phyloP scores from a whole-genome alignment of 129 eudicot species.

The Helichrysum umbraculigerum region DNA sequence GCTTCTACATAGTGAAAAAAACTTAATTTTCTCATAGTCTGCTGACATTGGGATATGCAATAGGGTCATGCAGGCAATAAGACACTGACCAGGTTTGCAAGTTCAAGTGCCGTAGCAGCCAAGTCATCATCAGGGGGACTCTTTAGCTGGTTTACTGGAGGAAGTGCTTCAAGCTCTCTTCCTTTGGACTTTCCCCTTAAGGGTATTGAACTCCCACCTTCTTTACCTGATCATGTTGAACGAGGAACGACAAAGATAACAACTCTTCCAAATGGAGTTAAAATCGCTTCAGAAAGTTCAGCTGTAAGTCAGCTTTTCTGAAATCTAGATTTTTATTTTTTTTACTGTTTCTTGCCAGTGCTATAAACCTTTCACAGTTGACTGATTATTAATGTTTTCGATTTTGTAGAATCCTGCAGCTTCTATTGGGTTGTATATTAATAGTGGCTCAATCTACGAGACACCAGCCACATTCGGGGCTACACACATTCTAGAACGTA shows the following conservation, averaged over 20 bases:
- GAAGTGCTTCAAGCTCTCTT: conserved; percentile 44
- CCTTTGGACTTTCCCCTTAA: conserved; percentile 80
- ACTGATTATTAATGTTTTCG: background rate
- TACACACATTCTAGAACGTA: conserved; percentile 83
- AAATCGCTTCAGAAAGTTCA: conserved; percentile 82
- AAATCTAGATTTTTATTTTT: background rate
- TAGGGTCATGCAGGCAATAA: conserved; percentile 62
- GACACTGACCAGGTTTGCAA: conserved; percentile 61
- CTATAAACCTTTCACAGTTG: conserved; percentile 6
- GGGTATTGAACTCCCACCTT: conserved; percentile 62
- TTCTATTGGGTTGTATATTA: conserved; percentile 77
- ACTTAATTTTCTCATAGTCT: background rate
- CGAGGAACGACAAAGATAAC: conserved; percentile 77
- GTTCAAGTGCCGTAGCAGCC: conserved; percentile 77
- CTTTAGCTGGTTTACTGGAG: conserved; percentile 73
- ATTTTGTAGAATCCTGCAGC: conserved; percentile 68
- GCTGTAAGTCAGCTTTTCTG: conserved; percentile 48
- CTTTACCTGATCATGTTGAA: conserved; percentile 81
- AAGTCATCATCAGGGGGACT: conserved; percentile 74
- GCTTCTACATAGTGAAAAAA: background rate
- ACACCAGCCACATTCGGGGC: conserved; percentile 64
- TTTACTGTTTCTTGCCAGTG: background rate
- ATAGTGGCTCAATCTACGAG: conserved; percentile 87
- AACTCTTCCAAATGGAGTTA: conserved; percentile 76
- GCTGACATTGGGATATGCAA: conserved; percentile 21